Evolutionary conservation across 129 eudicot species (phyloP).

Genomic region (Heracleum sosnowskyi): DNA sequence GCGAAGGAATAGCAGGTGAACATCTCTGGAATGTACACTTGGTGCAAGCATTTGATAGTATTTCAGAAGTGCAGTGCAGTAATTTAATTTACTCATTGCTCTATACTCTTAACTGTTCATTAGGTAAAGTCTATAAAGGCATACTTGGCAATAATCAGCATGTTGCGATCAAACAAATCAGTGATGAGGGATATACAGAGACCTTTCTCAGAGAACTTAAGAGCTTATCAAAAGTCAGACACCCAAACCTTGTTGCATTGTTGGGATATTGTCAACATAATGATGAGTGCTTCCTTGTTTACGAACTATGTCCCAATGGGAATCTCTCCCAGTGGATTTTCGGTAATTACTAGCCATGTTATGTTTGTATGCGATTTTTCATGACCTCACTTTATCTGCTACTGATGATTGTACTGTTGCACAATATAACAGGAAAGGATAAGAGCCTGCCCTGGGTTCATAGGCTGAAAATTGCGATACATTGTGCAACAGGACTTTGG

Average conservation of each 20-base stretch:
- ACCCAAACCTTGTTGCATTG: conserved; percentile 61
- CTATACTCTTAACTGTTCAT: not conserved
- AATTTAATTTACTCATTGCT: not conserved
- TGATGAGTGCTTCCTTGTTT: conserved; percentile 49
- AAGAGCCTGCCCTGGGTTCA: conserved; percentile 46
- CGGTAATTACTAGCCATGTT: conserved; percentile 24
- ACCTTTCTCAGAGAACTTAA: conserved; percentile 53
- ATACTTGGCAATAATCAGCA: conserved; percentile 30
- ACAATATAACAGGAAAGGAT: conserved; percentile 31
- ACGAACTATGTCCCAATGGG: conserved; percentile 59
- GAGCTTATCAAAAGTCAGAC: conserved; percentile 48
- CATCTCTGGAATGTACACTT: not conserved
- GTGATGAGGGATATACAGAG: conserved; percentile 40
- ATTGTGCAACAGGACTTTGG: conserved; percentile 61
- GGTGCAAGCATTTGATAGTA: not conserved
- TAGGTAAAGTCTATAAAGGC: conserved; percentile 64
- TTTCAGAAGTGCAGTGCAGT: not conserved
- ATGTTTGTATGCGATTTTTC: not conserved
- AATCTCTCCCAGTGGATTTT: conserved; percentile 59
- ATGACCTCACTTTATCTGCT: conserved; percentile 3
- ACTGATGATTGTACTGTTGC: not conserved
- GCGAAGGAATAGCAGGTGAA: conserved; percentile 67
- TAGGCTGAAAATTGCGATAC: conserved; percentile 50
- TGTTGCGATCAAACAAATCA: conserved; percentile 56
- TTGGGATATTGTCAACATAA: conserved; percentile 51